phyloP scores from a whole-genome alignment of 2,329 filamentous ascomycete genomes.

The Sarocladium oryzae region DNA sequence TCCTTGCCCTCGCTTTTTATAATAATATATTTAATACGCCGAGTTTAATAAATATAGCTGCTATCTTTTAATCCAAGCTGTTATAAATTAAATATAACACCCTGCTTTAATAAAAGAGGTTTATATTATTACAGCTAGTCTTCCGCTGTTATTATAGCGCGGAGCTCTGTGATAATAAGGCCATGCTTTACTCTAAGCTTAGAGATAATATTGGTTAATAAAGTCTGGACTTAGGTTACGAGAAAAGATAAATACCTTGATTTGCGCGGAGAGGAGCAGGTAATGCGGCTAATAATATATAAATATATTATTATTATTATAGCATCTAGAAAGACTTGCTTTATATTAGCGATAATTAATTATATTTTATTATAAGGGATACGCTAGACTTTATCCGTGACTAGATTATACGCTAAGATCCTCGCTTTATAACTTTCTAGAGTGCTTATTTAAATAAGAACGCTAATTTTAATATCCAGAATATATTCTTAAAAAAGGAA shows the following conservation, averaged over 20 bases:
- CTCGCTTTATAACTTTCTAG: slow-evolving; percentile 21
- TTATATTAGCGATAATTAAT: slow-evolving; percentile 8
- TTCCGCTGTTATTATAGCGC: slow-evolving; percentile 13
- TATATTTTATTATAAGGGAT: slow-evolving; percentile 14
- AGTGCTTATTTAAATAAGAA: slow-evolving; percentile 23
- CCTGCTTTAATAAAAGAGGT: slow-evolving; percentile 17
- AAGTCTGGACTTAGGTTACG: slow-evolving; percentile 15
- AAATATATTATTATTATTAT: neutral
- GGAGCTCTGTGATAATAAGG: slow-evolving; percentile 11
- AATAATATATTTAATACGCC: slow-evolving; percentile 18
- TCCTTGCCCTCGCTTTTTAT: slow-evolving; percentile 20
- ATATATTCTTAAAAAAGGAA: slow-evolving; percentile 20
- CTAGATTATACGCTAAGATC: slow-evolving; percentile 24
- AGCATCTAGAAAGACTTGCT: neutral
- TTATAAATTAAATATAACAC: slow-evolving; percentile 12
- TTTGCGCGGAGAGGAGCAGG: slow-evolving; percentile 15
- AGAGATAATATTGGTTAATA: slow-evolving; percentile 18
- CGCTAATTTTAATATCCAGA: slow-evolving; percentile 22
- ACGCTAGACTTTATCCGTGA: slow-evolving; percentile 20
- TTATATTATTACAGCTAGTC: slow-evolving; percentile 16
- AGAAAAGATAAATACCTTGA: slow-evolving; percentile 11
- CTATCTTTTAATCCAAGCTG: neutral
- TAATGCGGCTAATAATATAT: slow-evolving; percentile 18
- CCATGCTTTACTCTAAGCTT: slow-evolving; percentile 18
- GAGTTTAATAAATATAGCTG: slow-evolving; percentile 15